phyloP scores from a whole-genome alignment of 2,329 filamentous ascomycete genomes.

The Penicillium expansum region DNA sequence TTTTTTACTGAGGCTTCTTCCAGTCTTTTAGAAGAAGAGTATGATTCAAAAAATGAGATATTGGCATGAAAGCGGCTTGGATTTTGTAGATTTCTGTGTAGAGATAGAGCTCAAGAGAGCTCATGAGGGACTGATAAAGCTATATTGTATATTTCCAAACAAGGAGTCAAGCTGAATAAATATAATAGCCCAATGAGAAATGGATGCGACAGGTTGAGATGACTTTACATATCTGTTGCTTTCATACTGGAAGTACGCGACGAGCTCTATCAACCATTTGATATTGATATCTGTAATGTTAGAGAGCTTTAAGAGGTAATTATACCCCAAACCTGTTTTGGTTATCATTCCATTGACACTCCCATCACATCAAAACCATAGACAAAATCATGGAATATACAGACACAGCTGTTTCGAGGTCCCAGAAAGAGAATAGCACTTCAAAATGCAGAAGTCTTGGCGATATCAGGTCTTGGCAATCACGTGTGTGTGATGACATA shows the following conservation, averaged over 20 bases:
- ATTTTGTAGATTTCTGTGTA: background rate
- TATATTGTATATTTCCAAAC: background rate
- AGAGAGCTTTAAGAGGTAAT: background rate
- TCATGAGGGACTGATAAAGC: background rate
- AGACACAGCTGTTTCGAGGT: background rate
- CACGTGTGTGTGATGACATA: conserved; percentile 5
- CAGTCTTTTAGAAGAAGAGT: background rate
- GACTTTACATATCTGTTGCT: background rate
- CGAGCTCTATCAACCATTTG: background rate
- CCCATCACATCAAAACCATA: background rate
- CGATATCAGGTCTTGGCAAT: background rate
- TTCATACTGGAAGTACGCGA: background rate
- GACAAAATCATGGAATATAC: background rate
- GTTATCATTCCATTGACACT: background rate
- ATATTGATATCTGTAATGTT: background rate
- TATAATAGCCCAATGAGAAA: background rate
- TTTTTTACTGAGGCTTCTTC: background rate
- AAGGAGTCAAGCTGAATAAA: background rate
- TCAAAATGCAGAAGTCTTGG: background rate
- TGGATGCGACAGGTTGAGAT: background rate
- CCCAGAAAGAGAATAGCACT: background rate
- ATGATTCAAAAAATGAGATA: background rate
- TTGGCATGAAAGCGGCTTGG: background rate
- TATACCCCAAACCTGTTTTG: background rate
- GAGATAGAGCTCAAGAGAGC: background rate